These are phyloP conservation scores for Hymenoscyphus repandus DNA, from an alignment of 2,329 filamentous ascomycete species.

Conservation along the genomic window DNA sequence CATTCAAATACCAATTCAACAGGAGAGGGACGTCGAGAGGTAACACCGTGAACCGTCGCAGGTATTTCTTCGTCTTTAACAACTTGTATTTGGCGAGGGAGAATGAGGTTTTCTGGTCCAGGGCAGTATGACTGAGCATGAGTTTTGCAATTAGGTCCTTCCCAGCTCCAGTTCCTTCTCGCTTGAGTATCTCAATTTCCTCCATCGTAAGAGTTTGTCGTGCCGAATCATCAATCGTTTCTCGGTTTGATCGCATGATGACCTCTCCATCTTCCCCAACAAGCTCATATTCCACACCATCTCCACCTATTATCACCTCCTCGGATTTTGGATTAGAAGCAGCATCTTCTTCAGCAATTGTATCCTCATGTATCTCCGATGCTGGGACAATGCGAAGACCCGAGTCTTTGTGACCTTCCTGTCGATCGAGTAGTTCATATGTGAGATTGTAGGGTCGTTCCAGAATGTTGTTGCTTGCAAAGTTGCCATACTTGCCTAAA, in stretches of 20 bases:
- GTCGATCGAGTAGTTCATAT: slow-evolving; percentile 77
- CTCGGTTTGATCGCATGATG: slow-evolving; percentile 51
- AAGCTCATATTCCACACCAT: slow-evolving; percentile 41
- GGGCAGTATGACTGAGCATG: slow-evolving; percentile 77
- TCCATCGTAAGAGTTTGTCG: slow-evolving; percentile 71
- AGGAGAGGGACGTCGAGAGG: slow-evolving; percentile 76
- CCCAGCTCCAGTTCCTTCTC: slow-evolving; percentile 69
- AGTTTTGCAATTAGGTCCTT: slow-evolving; percentile 91
- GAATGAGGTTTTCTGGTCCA: slow-evolving; percentile 92
- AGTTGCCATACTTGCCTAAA: slow-evolving; percentile 87
- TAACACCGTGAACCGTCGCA: slow-evolving; percentile 78
- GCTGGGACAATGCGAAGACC: slow-evolving; percentile 74
- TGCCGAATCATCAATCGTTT: slow-evolving; percentile 54
- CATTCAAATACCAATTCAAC: slow-evolving; percentile 70
- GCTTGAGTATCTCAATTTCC: slow-evolving; percentile 68
- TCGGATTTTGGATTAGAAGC: slow-evolving; percentile 39
- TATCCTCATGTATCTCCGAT: slow-evolving; percentile 77
- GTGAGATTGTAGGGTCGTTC: slow-evolving; percentile 89
- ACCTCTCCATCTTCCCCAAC: slow-evolving; percentile 45
- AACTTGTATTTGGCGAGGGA: slow-evolving; percentile 94
- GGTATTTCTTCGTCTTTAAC: slow-evolving; percentile 88
- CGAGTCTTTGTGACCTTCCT: slow-evolving; percentile 58
- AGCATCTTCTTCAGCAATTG: slow-evolving; percentile 50
- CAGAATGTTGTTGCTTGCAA: slow-evolving; percentile 83
- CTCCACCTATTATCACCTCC: slow-evolving; percentile 37